Percentiles rank a stretch among this genome's conserved stretches.
phyloP scores from a whole-genome alignment of 148 eudicot species.

The Gaultheria prostrata region DNA sequence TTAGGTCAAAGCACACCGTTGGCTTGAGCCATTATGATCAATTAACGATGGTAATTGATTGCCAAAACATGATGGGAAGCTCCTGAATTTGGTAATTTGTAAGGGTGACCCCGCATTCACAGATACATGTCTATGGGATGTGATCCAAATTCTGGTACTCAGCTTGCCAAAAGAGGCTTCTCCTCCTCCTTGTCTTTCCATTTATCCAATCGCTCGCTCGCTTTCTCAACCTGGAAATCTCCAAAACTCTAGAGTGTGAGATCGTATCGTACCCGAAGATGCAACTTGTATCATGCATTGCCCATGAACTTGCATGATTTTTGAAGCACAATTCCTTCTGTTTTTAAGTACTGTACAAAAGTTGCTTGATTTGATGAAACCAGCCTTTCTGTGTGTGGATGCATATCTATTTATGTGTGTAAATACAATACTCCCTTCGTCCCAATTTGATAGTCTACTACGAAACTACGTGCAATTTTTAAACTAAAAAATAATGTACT shows the following conservation, averaged over 20 bases:
- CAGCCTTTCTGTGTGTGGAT: too few species aligned
- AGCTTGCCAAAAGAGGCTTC: constrained; percentile 13
- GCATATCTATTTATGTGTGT: too few species aligned
- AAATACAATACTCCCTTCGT: too few species aligned
- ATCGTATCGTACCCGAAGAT: neutral
- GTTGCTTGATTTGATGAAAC: too few species aligned
- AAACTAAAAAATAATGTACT: too few species aligned
- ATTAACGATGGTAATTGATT: neutral
- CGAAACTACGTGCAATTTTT: too few species aligned
- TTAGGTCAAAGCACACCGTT: neutral
- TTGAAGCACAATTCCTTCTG: neutral
- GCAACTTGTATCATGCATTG: neutral
- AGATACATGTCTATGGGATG: neutral
- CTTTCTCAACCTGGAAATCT: neutral
- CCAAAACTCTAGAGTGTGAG: neutral
- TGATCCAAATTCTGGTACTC: neutral
- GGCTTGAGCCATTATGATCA: neutral
- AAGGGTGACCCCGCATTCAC: neutral
- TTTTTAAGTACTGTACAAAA: neutral
- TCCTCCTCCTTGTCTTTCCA: neutral
- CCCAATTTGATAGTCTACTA: too few species aligned
- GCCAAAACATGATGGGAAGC: neutral
- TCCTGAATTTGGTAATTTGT: neutral
- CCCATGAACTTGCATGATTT: neutral
- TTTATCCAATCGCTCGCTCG: neutral